Conservation (phyloP, 805 yeast species). For the Yarrowia divulgata region DNA sequence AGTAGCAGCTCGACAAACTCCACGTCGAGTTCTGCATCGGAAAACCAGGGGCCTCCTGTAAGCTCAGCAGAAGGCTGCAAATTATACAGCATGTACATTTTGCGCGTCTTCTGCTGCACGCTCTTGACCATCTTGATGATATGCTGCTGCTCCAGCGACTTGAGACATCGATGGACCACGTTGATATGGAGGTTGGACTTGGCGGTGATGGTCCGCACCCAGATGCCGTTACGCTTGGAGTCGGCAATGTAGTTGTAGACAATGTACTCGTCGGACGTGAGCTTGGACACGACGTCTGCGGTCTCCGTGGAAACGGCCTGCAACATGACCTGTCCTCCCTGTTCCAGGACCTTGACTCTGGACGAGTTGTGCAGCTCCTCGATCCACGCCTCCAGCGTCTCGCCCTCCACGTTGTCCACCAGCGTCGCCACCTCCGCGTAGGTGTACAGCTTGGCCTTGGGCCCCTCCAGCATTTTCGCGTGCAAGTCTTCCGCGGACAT, state of each 20-base stretch:
- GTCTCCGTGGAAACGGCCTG: slow-evolving; percentile 13
- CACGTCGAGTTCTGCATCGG: slow-evolving; percentile 91
- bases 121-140: slow-evolving; percentile 88
- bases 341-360: slow-evolving; percentile 31
- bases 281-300: slow-evolving; percentile 14
- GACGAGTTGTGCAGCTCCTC: slow-evolving; percentile 18
- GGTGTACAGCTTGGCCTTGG: slow-evolving; percentile 31
- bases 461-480: slow-evolving; percentile 31
- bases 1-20: slow-evolving; percentile 88
- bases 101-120: slow-evolving; percentile 90
- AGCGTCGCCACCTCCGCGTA: slow-evolving; percentile 13
- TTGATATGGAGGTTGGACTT: slow-evolving; percentile 90
- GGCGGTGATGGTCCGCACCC: slow-evolving; percentile 91
- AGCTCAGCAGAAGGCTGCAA: slow-evolving; percentile 94
- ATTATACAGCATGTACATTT: slow-evolving; percentile 93
- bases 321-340: slow-evolving; percentile 14
- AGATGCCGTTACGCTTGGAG: slow-evolving; percentile 91
- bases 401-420: slow-evolving; percentile 9
- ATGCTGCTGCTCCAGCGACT: slow-evolving; percentile 77
- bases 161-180: slow-evolving; percentile 83
- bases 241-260: slow-evolving; percentile 92
- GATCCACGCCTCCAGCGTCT: slow-evolving; percentile 24
- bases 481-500: slow-evolving; percentile 31
- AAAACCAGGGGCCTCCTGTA: slow-evolving; percentile 99
- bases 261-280: slow-evolving; percentile 74